These are phyloP conservation scores for Neopestalotiopsis clavispora DNA, from an alignment of 2,329 filamentous ascomycete genomes.

Conservation along the genomic window DNA sequence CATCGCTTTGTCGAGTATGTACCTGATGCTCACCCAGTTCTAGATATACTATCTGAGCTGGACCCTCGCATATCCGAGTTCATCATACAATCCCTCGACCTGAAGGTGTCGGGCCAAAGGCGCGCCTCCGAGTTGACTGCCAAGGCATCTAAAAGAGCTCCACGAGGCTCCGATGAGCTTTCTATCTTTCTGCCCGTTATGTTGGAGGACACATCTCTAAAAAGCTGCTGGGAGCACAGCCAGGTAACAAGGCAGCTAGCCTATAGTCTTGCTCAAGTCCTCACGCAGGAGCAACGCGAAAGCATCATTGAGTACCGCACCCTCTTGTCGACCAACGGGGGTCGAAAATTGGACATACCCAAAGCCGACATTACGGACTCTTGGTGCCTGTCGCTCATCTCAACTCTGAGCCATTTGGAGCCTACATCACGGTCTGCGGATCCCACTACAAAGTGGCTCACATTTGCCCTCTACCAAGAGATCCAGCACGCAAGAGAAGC, in stretches of 20 bases:
- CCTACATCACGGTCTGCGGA: constrained; percentile 12
- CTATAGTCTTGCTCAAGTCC: constrained; percentile 38
- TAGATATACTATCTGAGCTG: constrained; percentile 28
- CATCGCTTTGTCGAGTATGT: constrained; percentile 31
- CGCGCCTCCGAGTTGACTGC: constrained; percentile 25
- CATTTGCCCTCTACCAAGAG: constrained; percentile 43
- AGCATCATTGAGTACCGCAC: constrained; percentile 44
- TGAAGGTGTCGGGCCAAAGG: constrained; percentile 35
- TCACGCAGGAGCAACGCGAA: constrained; percentile 17
- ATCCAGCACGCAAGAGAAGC: constrained; percentile 36
- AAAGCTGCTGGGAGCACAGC: constrained; percentile 46
- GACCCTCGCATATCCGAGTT: constrained; percentile 42
- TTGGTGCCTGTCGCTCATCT: constrained; percentile 29
- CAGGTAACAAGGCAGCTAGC: constrained; percentile 39
- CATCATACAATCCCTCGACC: constrained; percentile 41
- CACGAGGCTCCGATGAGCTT: constrained; percentile 31
- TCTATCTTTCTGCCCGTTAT: constrained; percentile 46
- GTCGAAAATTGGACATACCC: constrained; percentile 36
- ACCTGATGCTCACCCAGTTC: constrained; percentile 29
- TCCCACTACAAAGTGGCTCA: constrained; percentile 36
- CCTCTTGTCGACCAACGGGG: constrained; percentile 35
- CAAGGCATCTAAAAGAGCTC: constrained; percentile 16
- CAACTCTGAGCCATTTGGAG: constrained; percentile 29
- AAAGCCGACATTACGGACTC: constrained; percentile 23
- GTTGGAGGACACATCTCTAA: constrained; percentile 41